phyloP scores from a whole-genome alignment of 1,139 yeast genomes.

The Yamadazyma oceani region DNA sequence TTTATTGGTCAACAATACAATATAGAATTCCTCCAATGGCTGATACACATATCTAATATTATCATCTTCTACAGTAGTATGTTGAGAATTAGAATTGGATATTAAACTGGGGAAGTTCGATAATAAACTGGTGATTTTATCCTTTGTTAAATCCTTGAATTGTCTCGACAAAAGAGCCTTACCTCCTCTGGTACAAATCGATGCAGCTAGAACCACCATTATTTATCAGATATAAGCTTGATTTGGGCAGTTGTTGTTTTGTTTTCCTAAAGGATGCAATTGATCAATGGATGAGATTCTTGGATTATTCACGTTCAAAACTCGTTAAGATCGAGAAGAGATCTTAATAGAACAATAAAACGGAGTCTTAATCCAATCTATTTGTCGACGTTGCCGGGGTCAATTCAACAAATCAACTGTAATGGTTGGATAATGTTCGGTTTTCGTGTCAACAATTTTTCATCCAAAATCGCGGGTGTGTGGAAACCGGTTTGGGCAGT shows the following conservation, averaged over 20 bases:
- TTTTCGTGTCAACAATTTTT: constrained; percentile 14
- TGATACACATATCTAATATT: constrained; percentile 92
- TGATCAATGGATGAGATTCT: no score
- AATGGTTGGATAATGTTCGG: neutral
- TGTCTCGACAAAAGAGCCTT: constrained; percentile 92
- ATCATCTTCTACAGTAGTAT: constrained; percentile 93
- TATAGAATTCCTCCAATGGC: constrained; percentile 91
- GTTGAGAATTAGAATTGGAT: constrained; percentile 72
- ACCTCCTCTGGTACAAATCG: constrained; percentile 94
- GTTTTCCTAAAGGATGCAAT: no score
- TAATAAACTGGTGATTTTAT: constrained; percentile 81
- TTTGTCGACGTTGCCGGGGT: no score
- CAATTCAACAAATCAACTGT: no score
- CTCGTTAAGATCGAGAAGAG: no score
- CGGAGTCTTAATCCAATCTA: no score
- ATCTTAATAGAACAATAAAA: no score
- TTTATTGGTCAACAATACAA: constrained; percentile 87
- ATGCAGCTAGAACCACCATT: constrained; percentile 77
- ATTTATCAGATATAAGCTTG: constrained; percentile 3
- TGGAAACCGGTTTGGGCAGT: neutral
- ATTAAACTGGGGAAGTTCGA: constrained; percentile 85
- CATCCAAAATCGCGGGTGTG: constrained; percentile 1
- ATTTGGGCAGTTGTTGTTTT: neutral
- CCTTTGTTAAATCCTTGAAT: constrained; percentile 81
- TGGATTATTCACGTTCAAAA: no score